Conservation (phyloP, 495 filamentous ascomycete genomes). For the Neurospora sp. region DNA sequence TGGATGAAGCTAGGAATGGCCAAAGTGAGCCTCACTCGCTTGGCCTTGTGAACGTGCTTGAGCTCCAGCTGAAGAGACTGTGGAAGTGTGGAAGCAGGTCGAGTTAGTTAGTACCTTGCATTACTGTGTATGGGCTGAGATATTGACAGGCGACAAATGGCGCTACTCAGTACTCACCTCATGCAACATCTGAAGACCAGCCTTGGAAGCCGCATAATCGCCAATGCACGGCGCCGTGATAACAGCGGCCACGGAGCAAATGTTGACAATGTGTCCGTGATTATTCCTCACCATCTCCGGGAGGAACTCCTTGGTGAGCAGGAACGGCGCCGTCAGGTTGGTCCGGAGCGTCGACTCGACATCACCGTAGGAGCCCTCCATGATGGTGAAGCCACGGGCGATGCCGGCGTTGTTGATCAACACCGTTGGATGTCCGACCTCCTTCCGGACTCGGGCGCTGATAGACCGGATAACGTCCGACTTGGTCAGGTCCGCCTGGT, state of each 20-base stretch:
- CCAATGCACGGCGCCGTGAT: conserved; percentile 10
- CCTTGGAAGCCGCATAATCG: conserved; percentile 16
- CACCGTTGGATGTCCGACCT: conserved; percentile 20
- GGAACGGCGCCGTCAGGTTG: conserved; percentile 16
- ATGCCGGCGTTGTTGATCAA: conserved; percentile 19
- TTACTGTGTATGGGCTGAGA: not conserved
- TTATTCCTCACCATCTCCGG: conserved; percentile 14
- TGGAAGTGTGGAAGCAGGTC: not conserved
- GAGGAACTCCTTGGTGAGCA: conserved; percentile 19
- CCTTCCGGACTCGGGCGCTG: conserved; percentile 5
- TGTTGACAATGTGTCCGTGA: conserved; percentile 16
- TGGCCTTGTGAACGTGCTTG: conserved; percentile 15
- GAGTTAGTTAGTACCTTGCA: not conserved
- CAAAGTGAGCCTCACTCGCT: conserved; percentile 20
- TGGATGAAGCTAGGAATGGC: conserved; percentile 25
- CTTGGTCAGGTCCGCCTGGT: conserved; percentile 15
- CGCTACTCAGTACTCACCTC: conserved; percentile 1
- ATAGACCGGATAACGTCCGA: conserved; percentile 7
- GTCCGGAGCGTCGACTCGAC: conserved; percentile 14
- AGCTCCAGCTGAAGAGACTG: conserved; percentile 15
- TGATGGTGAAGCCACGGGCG: conserved; percentile 8
- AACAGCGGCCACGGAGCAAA: conserved; percentile 13
- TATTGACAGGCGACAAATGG: not conserved
- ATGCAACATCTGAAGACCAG: conserved; percentile 10
- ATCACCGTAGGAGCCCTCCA: conserved; percentile 17